Percentiles rank a stretch among this genome's conserved stretches.
Evolutionary conservation across 2,329 filamentous ascomycete species (phyloP).

Genomic region (Bipolaris cookei): DNA sequence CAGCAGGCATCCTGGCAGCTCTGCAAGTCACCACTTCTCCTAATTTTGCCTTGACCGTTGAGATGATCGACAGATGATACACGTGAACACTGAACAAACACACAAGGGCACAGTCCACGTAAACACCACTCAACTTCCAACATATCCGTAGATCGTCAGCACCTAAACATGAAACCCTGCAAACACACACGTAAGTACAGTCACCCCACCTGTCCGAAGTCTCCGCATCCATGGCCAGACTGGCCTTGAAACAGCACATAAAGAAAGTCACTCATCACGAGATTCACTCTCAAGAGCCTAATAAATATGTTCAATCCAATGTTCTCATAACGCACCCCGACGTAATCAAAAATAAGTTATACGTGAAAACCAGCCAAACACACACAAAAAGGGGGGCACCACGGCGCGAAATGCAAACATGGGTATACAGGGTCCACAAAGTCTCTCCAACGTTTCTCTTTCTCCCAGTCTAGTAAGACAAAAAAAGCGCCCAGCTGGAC

Average conservation of each 20-base stretch:
- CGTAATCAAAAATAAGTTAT: slow-evolving; percentile 2
- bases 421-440: slow-evolving; percentile 44
- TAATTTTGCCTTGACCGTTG: not conserved
- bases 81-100: not conserved
- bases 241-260: too few relatives aligned
- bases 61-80: not conserved
- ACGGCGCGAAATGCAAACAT: slow-evolving; percentile 28
- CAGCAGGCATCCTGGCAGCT: too few relatives aligned
- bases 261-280: too few relatives aligned
- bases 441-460: slow-evolving; percentile 18
- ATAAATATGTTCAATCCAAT: not conserved
- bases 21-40: not conserved
- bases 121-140: not conserved
- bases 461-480: slow-evolving; percentile 26
- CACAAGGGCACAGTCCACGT: not conserved
- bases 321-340: not conserved
- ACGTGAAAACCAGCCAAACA: not conserved
- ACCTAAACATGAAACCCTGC: not conserved
- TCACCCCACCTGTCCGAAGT: too few relatives aligned
- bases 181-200: not conserved
- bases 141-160: not conserved
- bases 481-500: slow-evolving; percentile 8
- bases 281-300: too few relatives aligned
- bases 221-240: too few relatives aligned
- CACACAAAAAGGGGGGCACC: slow-evolving; percentile 9